These are phyloP conservation scores for Cutaneotrichosporon cutaneum DNA, from an alignment of 1,284 basidiomycete genomes.

Conservation along the genomic window DNA sequence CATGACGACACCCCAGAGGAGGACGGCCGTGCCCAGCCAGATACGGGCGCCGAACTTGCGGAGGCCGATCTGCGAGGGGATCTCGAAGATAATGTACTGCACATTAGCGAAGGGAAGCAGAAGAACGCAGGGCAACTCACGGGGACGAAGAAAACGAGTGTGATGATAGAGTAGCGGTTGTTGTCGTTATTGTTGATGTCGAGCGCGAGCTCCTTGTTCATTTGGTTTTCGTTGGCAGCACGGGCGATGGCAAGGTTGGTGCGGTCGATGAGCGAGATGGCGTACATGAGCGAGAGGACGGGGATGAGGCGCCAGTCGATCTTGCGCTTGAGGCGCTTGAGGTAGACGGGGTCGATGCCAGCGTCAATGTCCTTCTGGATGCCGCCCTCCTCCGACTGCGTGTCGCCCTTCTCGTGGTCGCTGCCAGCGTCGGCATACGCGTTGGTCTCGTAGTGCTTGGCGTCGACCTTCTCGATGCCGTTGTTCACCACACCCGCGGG, in stretches of 20 bases:
- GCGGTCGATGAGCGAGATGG: constrained; percentile 24
- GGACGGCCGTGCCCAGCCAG: constrained; percentile 19
- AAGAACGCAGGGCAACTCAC: not conserved
- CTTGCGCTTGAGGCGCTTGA: constrained; percentile 18
- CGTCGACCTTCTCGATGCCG: constrained; percentile 2
- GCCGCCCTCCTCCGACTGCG: not conserved
- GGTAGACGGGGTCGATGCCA: constrained; percentile 11
- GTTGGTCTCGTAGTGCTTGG: not conserved
- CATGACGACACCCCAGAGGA: constrained; percentile 47
- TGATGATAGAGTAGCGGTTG: constrained; percentile 48
- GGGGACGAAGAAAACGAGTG: constrained; percentile 48
- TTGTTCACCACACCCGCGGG: not conserved
- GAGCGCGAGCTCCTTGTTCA: constrained; percentile 33
- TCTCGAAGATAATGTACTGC: constrained; percentile 5
- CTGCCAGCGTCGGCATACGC: not conserved
- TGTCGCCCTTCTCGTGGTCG: not conserved
- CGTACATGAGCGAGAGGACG: constrained; percentile 19
- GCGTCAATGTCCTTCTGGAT: constrained; percentile 15
- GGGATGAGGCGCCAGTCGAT: constrained; percentile 27
- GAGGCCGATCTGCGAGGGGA: constrained; percentile 27
- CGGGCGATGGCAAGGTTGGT: constrained; percentile 32
- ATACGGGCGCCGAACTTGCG: constrained; percentile 24
- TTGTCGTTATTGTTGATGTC: constrained; percentile 16
- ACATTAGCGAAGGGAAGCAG: not conserved
- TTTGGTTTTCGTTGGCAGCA: constrained; percentile 22